Evolutionary conservation across 139 green algal genomes (phyloP).

Genomic region (Yamagishiella unicocca): DNA sequence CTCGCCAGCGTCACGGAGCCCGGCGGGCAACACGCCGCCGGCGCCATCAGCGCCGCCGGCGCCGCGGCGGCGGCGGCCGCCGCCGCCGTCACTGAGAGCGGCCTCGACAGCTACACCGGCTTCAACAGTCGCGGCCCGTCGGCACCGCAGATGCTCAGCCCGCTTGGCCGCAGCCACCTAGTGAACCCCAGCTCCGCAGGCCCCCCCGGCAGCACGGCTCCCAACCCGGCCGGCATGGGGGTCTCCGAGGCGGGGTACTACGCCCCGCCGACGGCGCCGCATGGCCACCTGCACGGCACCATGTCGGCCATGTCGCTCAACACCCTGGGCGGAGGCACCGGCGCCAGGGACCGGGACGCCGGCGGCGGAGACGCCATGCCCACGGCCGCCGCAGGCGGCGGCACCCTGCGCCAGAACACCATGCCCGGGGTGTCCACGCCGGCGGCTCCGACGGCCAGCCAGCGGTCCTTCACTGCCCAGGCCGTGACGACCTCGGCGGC

Average conservation of each 20-base stretch:
- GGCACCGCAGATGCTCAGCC: conserved; percentile 24
- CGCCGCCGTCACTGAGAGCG: neutral
- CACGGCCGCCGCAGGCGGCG: neutral
- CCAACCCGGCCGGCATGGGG: too few species aligned
- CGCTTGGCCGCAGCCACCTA: conserved; percentile 12
- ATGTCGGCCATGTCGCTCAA: neutral
- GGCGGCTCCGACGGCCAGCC: conserved; percentile 21
- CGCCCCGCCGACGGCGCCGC: neutral
- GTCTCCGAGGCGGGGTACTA: too few species aligned
- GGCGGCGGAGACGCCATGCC: too few species aligned
- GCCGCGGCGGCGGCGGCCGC: too few species aligned
- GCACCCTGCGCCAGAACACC: neutral
- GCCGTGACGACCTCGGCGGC: neutral
- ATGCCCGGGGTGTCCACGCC: conserved; percentile 1
- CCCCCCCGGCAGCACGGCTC: too few species aligned
- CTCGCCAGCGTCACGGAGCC: conserved; percentile 29
- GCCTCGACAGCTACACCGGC: neutral
- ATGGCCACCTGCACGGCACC: neutral
- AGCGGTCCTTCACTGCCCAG: conserved; percentile 29
- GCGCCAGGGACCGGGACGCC: neutral
- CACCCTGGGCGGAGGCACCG: neutral
- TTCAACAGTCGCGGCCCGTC: neutral
- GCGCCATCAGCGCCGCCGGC: neutral
- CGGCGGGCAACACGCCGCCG: neutral
- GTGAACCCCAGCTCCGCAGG: too few species aligned